phyloP scores from a whole-genome alignment of 352 stramenopile species.

The Globisporangium lucens region DNA sequence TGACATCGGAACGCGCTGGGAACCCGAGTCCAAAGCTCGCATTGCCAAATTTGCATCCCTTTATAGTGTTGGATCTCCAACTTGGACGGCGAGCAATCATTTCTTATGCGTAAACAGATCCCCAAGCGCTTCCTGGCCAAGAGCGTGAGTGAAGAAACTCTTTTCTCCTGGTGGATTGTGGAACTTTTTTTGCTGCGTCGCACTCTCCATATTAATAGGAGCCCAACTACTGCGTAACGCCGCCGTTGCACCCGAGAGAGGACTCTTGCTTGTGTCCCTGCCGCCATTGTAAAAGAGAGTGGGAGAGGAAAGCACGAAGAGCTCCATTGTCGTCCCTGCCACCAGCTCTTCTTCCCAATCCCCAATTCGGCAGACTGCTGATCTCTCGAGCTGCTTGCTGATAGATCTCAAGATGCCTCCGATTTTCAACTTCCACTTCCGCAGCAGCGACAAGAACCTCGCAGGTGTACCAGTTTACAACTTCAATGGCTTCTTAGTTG shows the following conservation, averaged over 20 bases:
- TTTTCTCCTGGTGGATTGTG: neutral
- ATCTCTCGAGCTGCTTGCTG: neutral
- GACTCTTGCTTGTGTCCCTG: neutral
- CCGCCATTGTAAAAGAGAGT: neutral
- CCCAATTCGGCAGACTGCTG: neutral
- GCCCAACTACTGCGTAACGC: neutral
- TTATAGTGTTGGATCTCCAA: neutral
- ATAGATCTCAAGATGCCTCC: slow-evolving; percentile 12
- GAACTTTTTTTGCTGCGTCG: neutral
- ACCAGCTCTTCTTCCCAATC: too few species aligned
- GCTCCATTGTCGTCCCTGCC: too few species aligned
- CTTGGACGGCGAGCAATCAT: neutral
- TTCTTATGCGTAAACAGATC: neutral
- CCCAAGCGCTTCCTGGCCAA: neutral
- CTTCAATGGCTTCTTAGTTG: neutral
- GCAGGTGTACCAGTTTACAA: slow-evolving; percentile 24
- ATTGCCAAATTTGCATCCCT: neutral
- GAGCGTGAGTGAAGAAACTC: neutral
- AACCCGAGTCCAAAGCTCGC: neutral
- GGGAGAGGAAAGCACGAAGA: too few species aligned
- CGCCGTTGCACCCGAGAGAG: neutral
- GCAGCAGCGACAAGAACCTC: slow-evolving; percentile 35
- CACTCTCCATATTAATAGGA: slow-evolving; percentile 7
- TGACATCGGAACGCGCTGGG: neutral
- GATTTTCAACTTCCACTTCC: slow-evolving; percentile 22